A percentile compares a stretch with the other conserved stretches of the same genome.
Conservation (phyloP, 805 yeast genomes). For the Lipomyces orientalis region DNA sequence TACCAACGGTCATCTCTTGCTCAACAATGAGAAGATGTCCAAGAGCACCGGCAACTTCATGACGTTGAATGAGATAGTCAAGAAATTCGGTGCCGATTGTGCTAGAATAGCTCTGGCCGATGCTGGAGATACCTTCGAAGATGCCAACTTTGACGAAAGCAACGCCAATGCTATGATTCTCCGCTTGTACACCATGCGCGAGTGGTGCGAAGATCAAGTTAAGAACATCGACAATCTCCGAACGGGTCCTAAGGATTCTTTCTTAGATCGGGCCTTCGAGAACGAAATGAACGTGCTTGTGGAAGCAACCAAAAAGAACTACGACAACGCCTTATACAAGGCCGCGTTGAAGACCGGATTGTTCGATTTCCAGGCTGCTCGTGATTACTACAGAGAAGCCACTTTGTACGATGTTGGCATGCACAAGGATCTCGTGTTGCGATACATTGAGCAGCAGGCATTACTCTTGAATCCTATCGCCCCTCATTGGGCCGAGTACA, state of each 20-base stretch:
- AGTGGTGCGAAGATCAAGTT: constrained; percentile 88
- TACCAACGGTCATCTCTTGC: constrained; percentile 91
- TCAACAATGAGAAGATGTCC: constrained; percentile 97
- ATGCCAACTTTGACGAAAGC: constrained; percentile 95
- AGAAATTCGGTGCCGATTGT: constrained; percentile 97
- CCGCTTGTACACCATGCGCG: constrained; percentile 88
- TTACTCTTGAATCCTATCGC: constrained; percentile 88
- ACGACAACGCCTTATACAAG: constrained; percentile 77
- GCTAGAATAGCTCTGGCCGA: constrained; percentile 97
- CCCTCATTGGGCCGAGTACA: constrained; percentile 92
- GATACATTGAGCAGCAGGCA: constrained; percentile 86
- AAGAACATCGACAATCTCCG: constrained; percentile 35
- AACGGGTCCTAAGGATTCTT: constrained; percentile 57
- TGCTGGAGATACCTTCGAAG: constrained; percentile 97
- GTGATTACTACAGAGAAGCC: constrained; percentile 95
- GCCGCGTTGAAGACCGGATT: constrained; percentile 88
- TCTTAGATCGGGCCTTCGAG: constrained; percentile 89
- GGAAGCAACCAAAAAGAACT: constrained; percentile 73
- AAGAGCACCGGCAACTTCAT: constrained; percentile 96
- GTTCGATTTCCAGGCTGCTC: constrained; percentile 91
- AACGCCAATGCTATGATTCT: constrained; percentile 97
- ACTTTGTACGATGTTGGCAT: constrained; percentile 61
- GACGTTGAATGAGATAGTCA: constrained; percentile 82
- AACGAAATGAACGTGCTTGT: constrained; percentile 88
- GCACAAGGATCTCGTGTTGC: constrained; percentile 81